A percentile compares a stretch with the other conserved stretches of the same genome.
phyloP scores from a whole-genome alignment of 106 monocot species.

The Allium sativum region DNA sequence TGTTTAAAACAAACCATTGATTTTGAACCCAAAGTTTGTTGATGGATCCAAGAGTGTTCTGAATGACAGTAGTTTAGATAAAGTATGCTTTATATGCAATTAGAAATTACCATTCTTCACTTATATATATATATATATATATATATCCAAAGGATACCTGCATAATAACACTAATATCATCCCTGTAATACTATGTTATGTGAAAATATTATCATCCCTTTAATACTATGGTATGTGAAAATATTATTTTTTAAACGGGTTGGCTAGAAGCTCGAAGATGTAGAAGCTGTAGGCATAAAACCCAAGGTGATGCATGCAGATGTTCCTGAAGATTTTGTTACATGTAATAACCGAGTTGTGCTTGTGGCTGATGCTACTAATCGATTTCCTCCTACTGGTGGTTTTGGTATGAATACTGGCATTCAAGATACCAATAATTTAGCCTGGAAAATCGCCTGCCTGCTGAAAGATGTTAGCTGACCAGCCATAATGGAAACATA shows the following conservation, averaged over 20 bases:
- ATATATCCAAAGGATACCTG: too few species aligned
- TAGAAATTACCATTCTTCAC: too few species aligned
- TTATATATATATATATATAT: too few species aligned
- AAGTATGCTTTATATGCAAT: too few species aligned
- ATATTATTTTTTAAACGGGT: constrained; percentile 75
- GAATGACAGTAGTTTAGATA: too few species aligned
- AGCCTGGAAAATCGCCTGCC: constrained; percentile 75
- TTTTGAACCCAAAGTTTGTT: too few species aligned
- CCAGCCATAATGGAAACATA: constrained; percentile 64
- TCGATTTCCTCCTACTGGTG: constrained; percentile 92
- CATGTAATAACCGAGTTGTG: constrained; percentile 54
- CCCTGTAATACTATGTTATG: too few species aligned
- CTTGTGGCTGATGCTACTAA: constrained; percentile 95
- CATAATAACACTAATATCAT: too few species aligned
- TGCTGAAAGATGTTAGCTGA: constrained; percentile 43
- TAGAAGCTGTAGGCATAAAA: constrained; percentile 73
- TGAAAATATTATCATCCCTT: too few species aligned
- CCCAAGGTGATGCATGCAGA: constrained; percentile 99
- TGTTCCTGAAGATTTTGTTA: constrained; percentile 78
- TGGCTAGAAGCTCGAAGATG: constrained; percentile 48
- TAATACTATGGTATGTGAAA: constrained; percentile 86
- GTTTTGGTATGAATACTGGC: constrained; percentile 99
- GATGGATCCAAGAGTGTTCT: too few species aligned
- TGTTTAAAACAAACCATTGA: too few species aligned
- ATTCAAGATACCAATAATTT: constrained; percentile 96